A percentile compares a stretch with the other conserved stretches of the same genome.
Evolutionary conservation across 2,329 filamentous ascomycete genomes (phyloP).

Genomic region (Annulohypoxylon truncatum): DNA sequence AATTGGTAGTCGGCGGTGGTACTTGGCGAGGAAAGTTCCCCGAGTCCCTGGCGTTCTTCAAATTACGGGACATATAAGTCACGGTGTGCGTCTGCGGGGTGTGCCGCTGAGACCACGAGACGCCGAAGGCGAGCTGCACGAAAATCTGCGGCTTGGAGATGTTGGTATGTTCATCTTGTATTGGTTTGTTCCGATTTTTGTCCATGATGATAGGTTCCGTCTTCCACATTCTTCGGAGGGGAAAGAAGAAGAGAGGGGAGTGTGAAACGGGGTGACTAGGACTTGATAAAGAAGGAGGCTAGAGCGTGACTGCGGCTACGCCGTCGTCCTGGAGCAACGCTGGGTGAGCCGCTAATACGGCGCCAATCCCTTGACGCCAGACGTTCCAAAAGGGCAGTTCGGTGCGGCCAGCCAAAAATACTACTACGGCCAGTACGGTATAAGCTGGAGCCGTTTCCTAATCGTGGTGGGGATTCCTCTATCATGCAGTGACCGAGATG

Average conservation of each 20-base stretch:
- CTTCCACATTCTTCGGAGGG: constrained; percentile 39
- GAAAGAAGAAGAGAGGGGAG: constrained; percentile 13
- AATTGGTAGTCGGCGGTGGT: constrained; percentile 60
- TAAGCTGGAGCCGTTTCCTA: constrained; percentile 16
- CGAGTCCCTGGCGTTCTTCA: constrained; percentile 54
- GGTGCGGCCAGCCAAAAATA: constrained; percentile 30
- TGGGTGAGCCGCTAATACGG: constrained; percentile 25
- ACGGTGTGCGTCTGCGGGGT: constrained; percentile 58
- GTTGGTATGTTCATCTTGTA: constrained; percentile 44
- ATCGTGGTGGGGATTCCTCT: constrained; percentile 29
- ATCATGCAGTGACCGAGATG: constrained; percentile 25
- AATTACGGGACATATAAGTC: constrained; percentile 60
- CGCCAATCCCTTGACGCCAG: constrained; percentile 33
- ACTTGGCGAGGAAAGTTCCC: constrained; percentile 60
- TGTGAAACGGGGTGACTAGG: constrained; percentile 9
- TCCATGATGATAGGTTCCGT: constrained; percentile 47
- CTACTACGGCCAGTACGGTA: constrained; percentile 4
- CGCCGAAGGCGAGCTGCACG: constrained; percentile 63
- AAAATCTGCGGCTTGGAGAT: constrained; percentile 59
- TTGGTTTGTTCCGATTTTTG: constrained; percentile 40
- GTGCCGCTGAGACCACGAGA: constrained; percentile 61
- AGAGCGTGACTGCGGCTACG: constrained; percentile 18
- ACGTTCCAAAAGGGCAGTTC: constrained; percentile 37
- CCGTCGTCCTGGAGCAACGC: constrained; percentile 21
- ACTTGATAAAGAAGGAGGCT: constrained; percentile 32